Conservation (phyloP, 176 grass and related monocot genomes). For the Carex kokanica region DNA sequence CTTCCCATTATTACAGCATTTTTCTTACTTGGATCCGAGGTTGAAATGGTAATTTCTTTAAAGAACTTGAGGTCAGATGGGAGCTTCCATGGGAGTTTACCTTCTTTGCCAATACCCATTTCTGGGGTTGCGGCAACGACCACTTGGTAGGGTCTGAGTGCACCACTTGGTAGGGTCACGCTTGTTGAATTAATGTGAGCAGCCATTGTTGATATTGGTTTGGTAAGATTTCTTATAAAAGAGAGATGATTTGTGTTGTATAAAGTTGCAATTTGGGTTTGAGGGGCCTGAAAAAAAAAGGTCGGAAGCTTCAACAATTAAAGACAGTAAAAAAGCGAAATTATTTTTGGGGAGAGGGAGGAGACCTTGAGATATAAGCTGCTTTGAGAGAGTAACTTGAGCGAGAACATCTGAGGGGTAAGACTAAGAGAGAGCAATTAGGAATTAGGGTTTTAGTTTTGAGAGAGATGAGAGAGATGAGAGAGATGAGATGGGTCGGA, state of each 20-base stretch:
- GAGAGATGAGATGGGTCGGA: background rate
- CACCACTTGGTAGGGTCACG: background rate
- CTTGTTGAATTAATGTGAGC: constrained; percentile 22
- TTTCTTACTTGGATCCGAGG: constrained; percentile 63
- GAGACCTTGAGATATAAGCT: constrained; percentile 16
- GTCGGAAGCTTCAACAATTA: background rate
- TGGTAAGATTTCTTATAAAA: background rate
- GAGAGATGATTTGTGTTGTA: background rate
- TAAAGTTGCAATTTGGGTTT: constrained; percentile 5
- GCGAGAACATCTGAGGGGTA: constrained; percentile 16
- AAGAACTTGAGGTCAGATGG: constrained; percentile 72
- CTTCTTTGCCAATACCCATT: constrained; percentile 84
- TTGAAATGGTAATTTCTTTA: constrained; percentile 66
- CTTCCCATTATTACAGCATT: constrained; percentile 93
- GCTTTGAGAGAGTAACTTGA: constrained; percentile 15
- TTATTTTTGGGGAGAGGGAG: too few relatives aligned
- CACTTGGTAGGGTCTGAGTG: constrained; percentile 59
- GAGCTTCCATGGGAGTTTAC: constrained; percentile 70
- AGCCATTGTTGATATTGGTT: background rate
- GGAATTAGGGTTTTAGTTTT: background rate
- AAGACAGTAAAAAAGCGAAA: background rate
- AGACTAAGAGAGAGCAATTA: too few relatives aligned
- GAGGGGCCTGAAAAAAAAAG: constrained; percentile 5
- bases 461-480: too few relatives aligned
- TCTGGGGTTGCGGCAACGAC: constrained; percentile 71